Evolutionary conservation across 2,329 filamentous ascomycete species (phyloP).

Genomic region (Colletotrichum camelliae): DNA sequence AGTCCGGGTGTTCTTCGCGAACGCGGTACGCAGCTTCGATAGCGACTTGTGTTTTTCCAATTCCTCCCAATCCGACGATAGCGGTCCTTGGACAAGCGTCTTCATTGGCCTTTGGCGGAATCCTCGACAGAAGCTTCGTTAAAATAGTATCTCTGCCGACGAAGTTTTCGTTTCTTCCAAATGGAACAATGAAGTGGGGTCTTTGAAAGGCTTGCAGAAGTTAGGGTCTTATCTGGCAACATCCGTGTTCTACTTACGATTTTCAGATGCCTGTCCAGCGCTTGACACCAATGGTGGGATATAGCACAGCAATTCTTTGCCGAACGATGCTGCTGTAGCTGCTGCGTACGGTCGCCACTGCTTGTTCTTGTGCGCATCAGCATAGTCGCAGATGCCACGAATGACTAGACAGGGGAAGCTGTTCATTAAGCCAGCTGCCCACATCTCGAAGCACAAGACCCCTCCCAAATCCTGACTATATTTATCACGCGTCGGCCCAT

Average conservation of each 20-base stretch:
- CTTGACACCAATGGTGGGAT: too few relatives aligned
- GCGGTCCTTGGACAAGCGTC: slow-evolving; percentile 29
- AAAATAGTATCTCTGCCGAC: not conserved
- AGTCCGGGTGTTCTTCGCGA: not conserved
- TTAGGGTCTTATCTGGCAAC: too few relatives aligned
- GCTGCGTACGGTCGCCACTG: slow-evolving; percentile 40
- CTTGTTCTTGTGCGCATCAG: slow-evolving; percentile 42
- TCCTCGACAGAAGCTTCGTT: slow-evolving; percentile 15
- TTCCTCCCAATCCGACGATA: slow-evolving; percentile 36
- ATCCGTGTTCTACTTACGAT: not conserved
- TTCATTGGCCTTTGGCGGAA: not conserved
- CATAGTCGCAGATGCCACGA: slow-evolving; percentile 42
- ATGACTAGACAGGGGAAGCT: slow-evolving; percentile 36
- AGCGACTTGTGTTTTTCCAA: slow-evolving; percentile 45
- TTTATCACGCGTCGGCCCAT: not conserved
- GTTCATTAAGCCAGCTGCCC: slow-evolving; percentile 28
- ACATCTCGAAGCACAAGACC: slow-evolving; percentile 31
- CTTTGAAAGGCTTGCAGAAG: too few relatives aligned
- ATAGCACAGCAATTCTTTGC: not conserved
- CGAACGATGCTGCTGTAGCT: slow-evolving; percentile 31
- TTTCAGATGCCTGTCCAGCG: too few relatives aligned
- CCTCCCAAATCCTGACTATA: not conserved
- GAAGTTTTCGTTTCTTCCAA: too few relatives aligned
- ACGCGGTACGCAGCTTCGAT: slow-evolving; percentile 37
- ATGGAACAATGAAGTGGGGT: too few relatives aligned